Conservation (phyloP, 768 basidiomycete genomes). For the Leccinellum albellum region DNA sequence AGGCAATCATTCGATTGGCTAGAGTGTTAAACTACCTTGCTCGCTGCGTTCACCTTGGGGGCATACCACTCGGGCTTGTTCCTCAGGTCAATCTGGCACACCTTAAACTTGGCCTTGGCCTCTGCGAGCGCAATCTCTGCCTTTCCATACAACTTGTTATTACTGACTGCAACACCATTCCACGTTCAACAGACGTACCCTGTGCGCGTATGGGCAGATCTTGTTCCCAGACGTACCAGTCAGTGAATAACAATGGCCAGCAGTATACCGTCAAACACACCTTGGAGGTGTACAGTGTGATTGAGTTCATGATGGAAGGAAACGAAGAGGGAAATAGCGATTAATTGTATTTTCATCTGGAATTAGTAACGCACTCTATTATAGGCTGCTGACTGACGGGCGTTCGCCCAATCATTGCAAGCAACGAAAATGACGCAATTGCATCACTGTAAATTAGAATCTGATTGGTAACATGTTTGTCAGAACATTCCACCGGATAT, state of each 20-base stretch:
- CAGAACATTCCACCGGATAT: not conserved
- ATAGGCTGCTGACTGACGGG: not conserved
- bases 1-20: not conserved
- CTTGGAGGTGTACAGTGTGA: slow-evolving; percentile 48
- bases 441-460: not conserved
- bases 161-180: not conserved
- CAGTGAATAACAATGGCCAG: not conserved
- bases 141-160: slow-evolving; percentile 25
- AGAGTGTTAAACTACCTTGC: slow-evolving; percentile 44
- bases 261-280: slow-evolving; percentile 23
- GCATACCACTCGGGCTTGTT: slow-evolving; percentile 73
- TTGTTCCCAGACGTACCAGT: slow-evolving; percentile 15
- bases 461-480: not conserved
- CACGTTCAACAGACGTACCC: slow-evolving; percentile 33
- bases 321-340: not conserved
- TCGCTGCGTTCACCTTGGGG: slow-evolving; percentile 59
- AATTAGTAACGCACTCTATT: not conserved
- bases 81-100: slow-evolving; percentile 54
- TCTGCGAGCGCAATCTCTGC: slow-evolving; percentile 62
- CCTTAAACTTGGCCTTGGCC: slow-evolving; percentile 43
- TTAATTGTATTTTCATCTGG: not conserved
- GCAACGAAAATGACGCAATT: not conserved
- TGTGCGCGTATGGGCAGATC: slow-evolving; percentile 59
- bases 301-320: slow-evolving; percentile 15
- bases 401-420: not conserved